Evolutionary conservation across 495 filamentous ascomycete genomes (phyloP), one percentile per base, ranked within the genome.

Genomic region (Penicilliopsis zonata): DNA sequence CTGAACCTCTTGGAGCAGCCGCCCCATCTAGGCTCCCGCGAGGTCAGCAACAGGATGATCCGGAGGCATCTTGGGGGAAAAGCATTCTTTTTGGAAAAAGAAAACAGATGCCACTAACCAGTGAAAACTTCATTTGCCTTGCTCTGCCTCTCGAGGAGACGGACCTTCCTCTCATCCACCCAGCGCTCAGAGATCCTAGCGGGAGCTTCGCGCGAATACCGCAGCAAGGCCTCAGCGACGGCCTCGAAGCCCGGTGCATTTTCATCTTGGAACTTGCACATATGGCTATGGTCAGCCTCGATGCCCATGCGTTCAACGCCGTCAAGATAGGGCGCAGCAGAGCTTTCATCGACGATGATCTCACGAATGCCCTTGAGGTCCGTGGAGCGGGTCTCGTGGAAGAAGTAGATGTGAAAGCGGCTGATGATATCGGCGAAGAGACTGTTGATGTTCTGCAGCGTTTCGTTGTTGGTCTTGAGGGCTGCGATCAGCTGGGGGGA

Each of bases 211-310:
- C 61, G 50, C 1, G 74, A 70, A 63, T 82, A 93, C 13, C 80
- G 69, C 23, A 73, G 63, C 9, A 93, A 58, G 0, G 78, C 77
- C 19, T 78, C 80, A 1, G 76, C 74, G 9, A 93, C 67, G 12
- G 77, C 75, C 26, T 76, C 68, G 42, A 78, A 93, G 1, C 85
- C 85, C 0, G 84, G 77, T 0, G 83, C 66, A 35, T 63, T 72
- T 13, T 73, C 69, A 40, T 72, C 74, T 18, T 80, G 77, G 39
- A 90, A 93, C 45, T 85, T 90, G 62, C 77, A 86, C 82, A 93
- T 90, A 21, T 72, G 67, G n/a, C 77, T 80, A 49, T 93, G 85
- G n/a, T 73, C 78, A 1, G 80, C 77, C 41, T 87, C 79, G 28
- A 93, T 84, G 9, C 79, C 78, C 43, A 78, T 82, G 28, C 80